Base-by-base conservation (phyloP, 768 basidiomycete species). In the Boletus rubescentipes region DNA sequence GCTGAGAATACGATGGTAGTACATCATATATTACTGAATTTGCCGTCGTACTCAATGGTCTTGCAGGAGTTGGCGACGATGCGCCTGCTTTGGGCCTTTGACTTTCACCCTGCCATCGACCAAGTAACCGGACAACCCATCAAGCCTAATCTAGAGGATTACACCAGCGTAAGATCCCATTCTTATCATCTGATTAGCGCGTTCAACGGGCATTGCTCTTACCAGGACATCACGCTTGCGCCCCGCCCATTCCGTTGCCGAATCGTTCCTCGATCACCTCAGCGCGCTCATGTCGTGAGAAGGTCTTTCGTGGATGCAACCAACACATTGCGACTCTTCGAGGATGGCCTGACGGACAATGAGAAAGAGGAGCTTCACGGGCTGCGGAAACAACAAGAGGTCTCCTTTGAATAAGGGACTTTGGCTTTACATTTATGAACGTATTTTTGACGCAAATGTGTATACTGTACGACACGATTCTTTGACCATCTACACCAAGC, bases 61-160 rank as follows among this genome's bases (percentile, higher is more conserved):
- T 31, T 20, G 31, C 26, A 51, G 51, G 51, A 36, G 21, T 16
- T 51, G 18, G 14, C 51, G 10, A 51, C 51, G 31, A 38, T 51
- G 51, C 51, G 43, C 5, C 36, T 51, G 5, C 43, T 51, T 51
- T 51, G 51, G 51, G 51, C 51, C 5, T 52, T 52, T 31, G 36
- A 52, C 30, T 52, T 52, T 38, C 43, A 23, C 8, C 51, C 51
- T 12, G 51, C 26, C n/a, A 37, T 23, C 4, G 51, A 52, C 34
- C 36, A 29, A 15, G 36, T 2, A 9, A 52, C 51, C 16, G 51
- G n/a, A n/a, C 35, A 23, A 38, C 20, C 36, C 10, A 45, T 52
- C 16, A 30, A 45, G n/a, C 35, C 45, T n/a, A 6, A 45, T 46
- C 29, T 46, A 2, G 38, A 52, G 30, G 36, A 52, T 15, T 52